These are phyloP conservation scores for Hypoxylon sp. DNA, from an alignment of 2,329 filamentous ascomycete species.

Conservation along the genomic window DNA sequence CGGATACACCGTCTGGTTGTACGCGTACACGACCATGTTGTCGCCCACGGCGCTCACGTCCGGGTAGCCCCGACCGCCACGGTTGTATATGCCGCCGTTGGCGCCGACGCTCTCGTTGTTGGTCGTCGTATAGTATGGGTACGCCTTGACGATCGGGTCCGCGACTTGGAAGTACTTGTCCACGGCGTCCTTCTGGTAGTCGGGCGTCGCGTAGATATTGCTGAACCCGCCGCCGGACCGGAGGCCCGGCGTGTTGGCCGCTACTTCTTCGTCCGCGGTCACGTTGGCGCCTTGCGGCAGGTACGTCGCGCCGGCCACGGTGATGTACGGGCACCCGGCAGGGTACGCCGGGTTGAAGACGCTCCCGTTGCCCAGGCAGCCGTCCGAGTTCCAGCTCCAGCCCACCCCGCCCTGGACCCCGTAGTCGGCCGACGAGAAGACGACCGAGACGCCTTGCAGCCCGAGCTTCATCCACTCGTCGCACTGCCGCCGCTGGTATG, in stretches of 20 bases:
- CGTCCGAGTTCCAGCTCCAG: not conserved
- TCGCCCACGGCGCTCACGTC: not conserved
- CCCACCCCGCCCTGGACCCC: not conserved
- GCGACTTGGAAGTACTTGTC: constrained; percentile 1
- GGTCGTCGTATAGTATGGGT: not conserved
- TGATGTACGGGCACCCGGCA: not conserved
- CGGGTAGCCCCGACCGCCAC: not conserved
- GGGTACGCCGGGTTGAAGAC: not conserved
- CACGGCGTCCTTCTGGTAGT: constrained; percentile 2
- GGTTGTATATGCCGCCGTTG: constrained; percentile 1
- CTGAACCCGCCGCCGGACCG: not conserved
- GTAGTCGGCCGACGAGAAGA: constrained; percentile 9
- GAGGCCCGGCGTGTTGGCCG: not conserved
- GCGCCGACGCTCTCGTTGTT: constrained; percentile 3
- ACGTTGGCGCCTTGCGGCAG: not conserved
- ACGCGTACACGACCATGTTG: constrained; percentile 2
- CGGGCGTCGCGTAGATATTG: not conserved
- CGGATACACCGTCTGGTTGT: constrained; percentile 1
- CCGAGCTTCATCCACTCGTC: constrained; percentile 59
- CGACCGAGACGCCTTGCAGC: constrained; percentile 2
- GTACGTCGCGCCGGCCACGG: not conserved
- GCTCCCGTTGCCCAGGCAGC: not conserved
- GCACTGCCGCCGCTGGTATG: constrained; percentile 61
- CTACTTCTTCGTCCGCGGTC: not conserved
- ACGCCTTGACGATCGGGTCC: not conserved